Evolutionary conservation across 2,329 filamentous ascomycete species (phyloP), one percentile per base, ranked within the genome.

Genomic region (Pseudopyrenochaeta lycopersici): DNA sequence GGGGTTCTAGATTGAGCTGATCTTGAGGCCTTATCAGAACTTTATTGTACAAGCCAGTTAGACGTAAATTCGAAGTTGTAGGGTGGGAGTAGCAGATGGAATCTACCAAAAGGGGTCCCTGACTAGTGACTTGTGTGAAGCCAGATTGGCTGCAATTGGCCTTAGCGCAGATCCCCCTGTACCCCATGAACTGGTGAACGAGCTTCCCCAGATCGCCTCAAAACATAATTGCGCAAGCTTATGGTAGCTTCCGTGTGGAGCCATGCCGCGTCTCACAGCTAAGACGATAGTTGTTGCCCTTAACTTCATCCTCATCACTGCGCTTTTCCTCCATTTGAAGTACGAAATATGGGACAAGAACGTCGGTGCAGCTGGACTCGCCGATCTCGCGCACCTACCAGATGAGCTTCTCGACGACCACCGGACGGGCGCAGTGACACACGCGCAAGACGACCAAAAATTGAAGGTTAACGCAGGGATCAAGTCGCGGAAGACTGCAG

Each of bases 251-350:
- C 17, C 35, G 5, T 46, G 52, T 45, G 45, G 36, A 53, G 49
- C 45, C 45, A 73, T 73, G 70, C 64, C 71, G 57, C 69, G 70
- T 32, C 62, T 73, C 36, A 67, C 68, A 11, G 67, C 57, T 20
- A 67, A 66, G 41, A 72, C 68, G 40, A 63, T 53, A 15, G 60
- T 68, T 18, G 47, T 71, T 41, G 20, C 58, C 7, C 21, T 65
- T 21, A 68, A 65, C 30, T 49, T 71, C 29, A 41, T 59, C 1
- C 58, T 75, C 1, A 58, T 74, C 4, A 53, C 67, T 9, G 60
- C 64, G 12, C 61, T 74, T 6, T 49, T 70, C 15, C 30, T 73
- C 11, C 72, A 75, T 46, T 56, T 73, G 11, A 72, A 68, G 46
- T 58, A 50, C n/a, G 68, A 65, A 46, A 55, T 71, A 20, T 71